phyloP scores from a whole-genome alignment of 495 filamentous ascomycete species.

The Echria macrotheca region DNA sequence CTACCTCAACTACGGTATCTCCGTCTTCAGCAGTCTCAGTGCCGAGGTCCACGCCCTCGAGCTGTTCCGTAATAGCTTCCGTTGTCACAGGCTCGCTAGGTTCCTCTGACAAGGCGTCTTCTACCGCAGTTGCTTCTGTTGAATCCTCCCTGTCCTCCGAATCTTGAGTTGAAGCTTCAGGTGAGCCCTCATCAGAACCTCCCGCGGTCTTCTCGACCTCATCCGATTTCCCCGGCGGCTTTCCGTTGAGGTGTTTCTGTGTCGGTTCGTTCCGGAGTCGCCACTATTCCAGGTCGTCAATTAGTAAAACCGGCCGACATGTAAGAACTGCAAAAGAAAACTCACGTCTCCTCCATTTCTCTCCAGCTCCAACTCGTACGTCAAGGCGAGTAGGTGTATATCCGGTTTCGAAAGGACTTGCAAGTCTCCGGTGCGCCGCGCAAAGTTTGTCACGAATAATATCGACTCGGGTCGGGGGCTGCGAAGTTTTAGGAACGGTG shows the following conservation, averaged over 20 bases:
- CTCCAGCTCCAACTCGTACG: constrained; percentile 87
- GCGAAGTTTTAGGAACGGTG: constrained; percentile 77
- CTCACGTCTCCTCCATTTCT: constrained; percentile 60
- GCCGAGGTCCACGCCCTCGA: constrained; percentile 13
- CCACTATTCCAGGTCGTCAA: constrained; percentile 46
- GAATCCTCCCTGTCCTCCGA: constrained; percentile 17
- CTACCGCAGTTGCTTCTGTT: background rate
- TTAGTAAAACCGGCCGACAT: background rate
- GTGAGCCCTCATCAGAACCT: no score
- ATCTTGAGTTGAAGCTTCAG: constrained; percentile 8
- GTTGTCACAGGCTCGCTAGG: background rate
- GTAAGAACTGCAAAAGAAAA: background rate
- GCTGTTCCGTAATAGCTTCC: constrained; percentile 13
- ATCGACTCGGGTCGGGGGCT: constrained; percentile 69
- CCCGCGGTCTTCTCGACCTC: constrained; percentile 1
- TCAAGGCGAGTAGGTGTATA: constrained; percentile 80
- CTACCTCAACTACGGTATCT: constrained; percentile 56
- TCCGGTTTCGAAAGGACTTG: constrained; percentile 82
- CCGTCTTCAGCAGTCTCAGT: constrained; percentile 33
- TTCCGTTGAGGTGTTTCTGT: constrained; percentile 71
- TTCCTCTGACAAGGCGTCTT: background rate
- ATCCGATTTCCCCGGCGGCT: constrained; percentile 44
- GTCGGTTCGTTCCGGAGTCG: constrained; percentile 69
- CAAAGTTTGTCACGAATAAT: constrained; percentile 75
- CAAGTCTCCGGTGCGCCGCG: constrained; percentile 82